A percentile compares a stretch with the other conserved stretches of the same genome.
These are phyloP conservation scores for Torulaspora franciscae DNA, from an alignment of 805 yeast species.

Conservation along the genomic window DNA sequence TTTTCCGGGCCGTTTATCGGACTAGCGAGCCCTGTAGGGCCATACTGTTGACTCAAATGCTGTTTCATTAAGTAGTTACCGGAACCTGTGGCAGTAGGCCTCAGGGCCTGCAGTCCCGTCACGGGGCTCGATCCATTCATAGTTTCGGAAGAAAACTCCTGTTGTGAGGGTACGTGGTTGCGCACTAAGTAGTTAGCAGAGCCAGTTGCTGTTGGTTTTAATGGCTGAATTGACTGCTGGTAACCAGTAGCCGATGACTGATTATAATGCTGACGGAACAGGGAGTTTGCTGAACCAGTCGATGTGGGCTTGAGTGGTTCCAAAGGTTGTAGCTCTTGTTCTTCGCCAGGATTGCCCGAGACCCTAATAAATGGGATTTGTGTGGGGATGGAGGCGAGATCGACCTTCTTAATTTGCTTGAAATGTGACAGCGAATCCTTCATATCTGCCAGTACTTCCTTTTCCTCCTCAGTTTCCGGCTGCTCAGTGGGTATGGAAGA, in stretches of 20 bases:
- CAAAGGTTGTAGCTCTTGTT: slow-evolving; percentile 14
- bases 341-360: background rate
- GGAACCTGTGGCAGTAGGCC: slow-evolving; percentile 36
- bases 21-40: slow-evolving; percentile 1
- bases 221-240: slow-evolving; percentile 18
- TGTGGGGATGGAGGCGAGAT: slow-evolving; percentile 39
- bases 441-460: slow-evolving; percentile 67
- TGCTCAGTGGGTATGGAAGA: slow-evolving; percentile 33
- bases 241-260: background rate
- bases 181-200: slow-evolving; percentile 38
- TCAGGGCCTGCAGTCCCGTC: slow-evolving; percentile 29
- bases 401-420: slow-evolving; percentile 67
- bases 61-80: slow-evolving; percentile 33
- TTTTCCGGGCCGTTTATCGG: slow-evolving; percentile 9
- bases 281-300: slow-evolving; percentile 34
- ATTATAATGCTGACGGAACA: slow-evolving; percentile 26
- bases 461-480: slow-evolving; percentile 54
- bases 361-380: slow-evolving; percentile 5
- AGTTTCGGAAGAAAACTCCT: slow-evolving; percentile 20
- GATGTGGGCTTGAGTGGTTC: slow-evolving; percentile 35
- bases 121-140: slow-evolving; percentile 13
- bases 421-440: slow-evolving; percentile 70
- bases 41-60: slow-evolving; percentile 15
- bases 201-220: slow-evolving; percentile 40
- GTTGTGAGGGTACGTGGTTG: slow-evolving; percentile 16